These are phyloP conservation scores for Suillus weaverae DNA, from an alignment of 768 basidiomycete genomes.

Conservation along the genomic window DNA sequence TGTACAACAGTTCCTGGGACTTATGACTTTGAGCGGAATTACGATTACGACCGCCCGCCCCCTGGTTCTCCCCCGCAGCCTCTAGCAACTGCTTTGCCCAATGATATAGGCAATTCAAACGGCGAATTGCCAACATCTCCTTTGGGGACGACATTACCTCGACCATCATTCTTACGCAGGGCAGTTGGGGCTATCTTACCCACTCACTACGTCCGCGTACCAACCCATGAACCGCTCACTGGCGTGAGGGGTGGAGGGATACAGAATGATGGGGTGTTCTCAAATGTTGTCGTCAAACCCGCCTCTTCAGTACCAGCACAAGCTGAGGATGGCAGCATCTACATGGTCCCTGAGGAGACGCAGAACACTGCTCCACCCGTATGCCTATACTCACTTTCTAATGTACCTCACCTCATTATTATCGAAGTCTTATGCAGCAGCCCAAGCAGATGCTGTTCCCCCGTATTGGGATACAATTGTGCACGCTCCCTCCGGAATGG, in stretches of 20 bases:
- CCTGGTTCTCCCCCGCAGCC: slow-evolving; percentile 76
- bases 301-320: slow-evolving; percentile 42
- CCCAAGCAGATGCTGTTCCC: slow-evolving; percentile 87
- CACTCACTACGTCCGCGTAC: slow-evolving; percentile 58
- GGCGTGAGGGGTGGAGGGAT: slow-evolving; percentile 59
- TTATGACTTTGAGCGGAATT: slow-evolving; percentile 83
- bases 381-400: slow-evolving; percentile 32
- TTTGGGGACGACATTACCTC: slow-evolving; percentile 30
- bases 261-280: slow-evolving; percentile 93
- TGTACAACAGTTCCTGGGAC: slow-evolving; percentile 35
- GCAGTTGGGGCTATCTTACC: slow-evolving; percentile 61
- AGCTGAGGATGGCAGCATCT: slow-evolving; percentile 54
- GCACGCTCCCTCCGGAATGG: slow-evolving; percentile 65
- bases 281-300: slow-evolving; percentile 93
- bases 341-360: slow-evolving; percentile 74
- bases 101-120: slow-evolving; percentile 73
- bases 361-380: slow-evolving; percentile 88
- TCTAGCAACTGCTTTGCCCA: slow-evolving; percentile 57
- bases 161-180: slow-evolving; percentile 57
- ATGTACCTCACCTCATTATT: slow-evolving; percentile 2
- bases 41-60: slow-evolving; percentile 66
- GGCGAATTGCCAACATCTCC: slow-evolving; percentile 58
- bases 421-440: slow-evolving; percentile 77
- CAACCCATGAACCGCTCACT: slow-evolving; percentile 37
- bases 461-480: slow-evolving; percentile 98